A percentile compares a stretch with the other conserved stretches of the same genome.
phyloP scores from a whole-genome alignment of 129 eudicot genomes.

The Solidago caesia region DNA sequence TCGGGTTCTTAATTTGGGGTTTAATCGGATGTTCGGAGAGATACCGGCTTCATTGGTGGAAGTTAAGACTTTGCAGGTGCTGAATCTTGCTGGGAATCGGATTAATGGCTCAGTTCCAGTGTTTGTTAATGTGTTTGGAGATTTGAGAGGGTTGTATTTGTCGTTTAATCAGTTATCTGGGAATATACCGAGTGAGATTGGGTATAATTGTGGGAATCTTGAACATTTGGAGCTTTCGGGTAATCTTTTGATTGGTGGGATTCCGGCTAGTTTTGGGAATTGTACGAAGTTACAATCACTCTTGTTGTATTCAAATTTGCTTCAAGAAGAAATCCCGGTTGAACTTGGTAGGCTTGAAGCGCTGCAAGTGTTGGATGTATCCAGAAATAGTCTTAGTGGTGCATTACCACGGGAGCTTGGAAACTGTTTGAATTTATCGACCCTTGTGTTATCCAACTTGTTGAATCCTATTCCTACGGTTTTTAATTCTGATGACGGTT shows the following conservation, averaged over 20 bases:
- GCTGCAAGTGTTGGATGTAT: constrained; percentile 69
- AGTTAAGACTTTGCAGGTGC: constrained; percentile 48
- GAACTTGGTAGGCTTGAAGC: constrained; percentile 57
- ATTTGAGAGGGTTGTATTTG: constrained; percentile 78
- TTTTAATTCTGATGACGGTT: constrained; percentile 29
- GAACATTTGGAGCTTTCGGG: constrained; percentile 78
- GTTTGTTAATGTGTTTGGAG: constrained; percentile 50
- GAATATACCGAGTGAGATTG: constrained; percentile 58
- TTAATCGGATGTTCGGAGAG: constrained; percentile 67
- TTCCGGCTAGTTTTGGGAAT: constrained; percentile 68
- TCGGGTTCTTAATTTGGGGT: constrained; percentile 78
- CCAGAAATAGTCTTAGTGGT: constrained; percentile 82
- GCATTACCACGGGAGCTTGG: constrained; percentile 64
- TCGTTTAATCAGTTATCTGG: constrained; percentile 68
- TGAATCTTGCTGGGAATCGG: constrained; percentile 82
- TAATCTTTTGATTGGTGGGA: constrained; percentile 55
- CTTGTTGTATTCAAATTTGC: constrained; percentile 60
- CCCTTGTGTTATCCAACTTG: constrained; percentile 70
- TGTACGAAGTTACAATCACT: constrained; percentile 60
- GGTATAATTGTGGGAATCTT: constrained; percentile 65
- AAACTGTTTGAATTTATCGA: constrained; percentile 57
- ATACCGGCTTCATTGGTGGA: constrained; percentile 56
- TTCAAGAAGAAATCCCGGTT: constrained; percentile 71
- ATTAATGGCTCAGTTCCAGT: constrained; percentile 64
- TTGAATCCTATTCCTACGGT: constrained; percentile 56